Evolutionary conservation across 2,329 filamentous ascomycete genomes (phyloP).

Genomic region (Exophiala viscosa): DNA sequence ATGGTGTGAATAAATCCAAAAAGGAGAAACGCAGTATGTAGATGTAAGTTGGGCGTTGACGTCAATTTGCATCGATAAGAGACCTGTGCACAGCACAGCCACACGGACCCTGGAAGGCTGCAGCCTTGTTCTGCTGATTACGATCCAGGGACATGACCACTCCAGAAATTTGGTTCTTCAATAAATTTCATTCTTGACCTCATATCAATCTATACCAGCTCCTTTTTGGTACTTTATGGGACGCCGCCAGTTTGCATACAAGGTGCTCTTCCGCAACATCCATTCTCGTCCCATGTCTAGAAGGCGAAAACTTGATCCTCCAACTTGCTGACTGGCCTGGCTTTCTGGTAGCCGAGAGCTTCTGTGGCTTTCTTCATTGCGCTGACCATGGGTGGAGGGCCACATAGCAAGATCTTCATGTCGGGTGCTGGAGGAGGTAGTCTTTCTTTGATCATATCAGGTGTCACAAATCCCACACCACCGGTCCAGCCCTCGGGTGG

Average conservation of each 20-base stretch:
- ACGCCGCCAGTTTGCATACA: background rate
- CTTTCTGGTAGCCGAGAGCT: constrained; percentile 84
- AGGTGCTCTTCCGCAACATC: background rate
- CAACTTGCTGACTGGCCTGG: constrained; percentile 91
- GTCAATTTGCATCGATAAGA: too few relatives aligned
- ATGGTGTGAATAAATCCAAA: too few relatives aligned
- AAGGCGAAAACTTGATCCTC: constrained; percentile 98
- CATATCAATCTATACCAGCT: too few relatives aligned
- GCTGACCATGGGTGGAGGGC: constrained; percentile 92
- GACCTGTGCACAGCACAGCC: too few relatives aligned
- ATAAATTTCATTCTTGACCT: too few relatives aligned
- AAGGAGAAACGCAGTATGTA: too few relatives aligned
- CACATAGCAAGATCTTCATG: constrained; percentile 91
- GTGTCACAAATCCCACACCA: constrained; percentile 89
- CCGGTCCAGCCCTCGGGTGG: constrained; percentile 88
- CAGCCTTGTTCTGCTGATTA: too few relatives aligned
- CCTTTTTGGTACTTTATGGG: too few relatives aligned
- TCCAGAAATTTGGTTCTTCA: too few relatives aligned
- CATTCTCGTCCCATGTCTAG: constrained; percentile 41
- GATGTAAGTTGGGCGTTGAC: too few relatives aligned
- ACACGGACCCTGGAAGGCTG: too few relatives aligned
- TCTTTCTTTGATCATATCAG: constrained; percentile 79
- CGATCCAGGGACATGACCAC: too few relatives aligned
- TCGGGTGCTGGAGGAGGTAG: constrained; percentile 79
- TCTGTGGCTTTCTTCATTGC: constrained; percentile 96